Evolutionary conservation across 2,329 filamentous ascomycete species (phyloP), one percentile per base, ranked within the genome.

Genomic region (Byssoonygena ceratinophila): DNA sequence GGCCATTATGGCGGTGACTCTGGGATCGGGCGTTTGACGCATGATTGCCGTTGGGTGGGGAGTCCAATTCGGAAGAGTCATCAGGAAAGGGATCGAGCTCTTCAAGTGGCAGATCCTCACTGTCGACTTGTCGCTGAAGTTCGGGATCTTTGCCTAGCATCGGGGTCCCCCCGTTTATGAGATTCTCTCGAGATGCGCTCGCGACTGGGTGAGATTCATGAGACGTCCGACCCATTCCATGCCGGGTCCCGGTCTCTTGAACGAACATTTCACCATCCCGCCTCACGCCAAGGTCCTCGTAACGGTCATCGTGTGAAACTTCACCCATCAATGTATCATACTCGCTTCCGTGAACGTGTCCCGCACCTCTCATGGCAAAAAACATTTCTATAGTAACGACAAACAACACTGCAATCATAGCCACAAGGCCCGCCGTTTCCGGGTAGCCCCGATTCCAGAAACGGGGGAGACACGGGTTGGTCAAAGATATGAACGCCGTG

Each of bases 341-440:
- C 54, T 77, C 76, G 29, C 67, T 73, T 11, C 71, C 68, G 62
- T 83, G 80, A 45, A 75, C 73, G 63, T 83, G 80, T 14, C 74
- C 74, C 7, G 79, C 80, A 4, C 81, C 81, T 63, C 77, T 76
- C 50, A 83, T 85, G 0, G 88, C 89, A 59, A 97, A 83, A 66
- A 89, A 88, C 71, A 92, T 94, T 68, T 97, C 91, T 49, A 96
- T 78, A 1, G 81, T 79, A 5, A 94, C 87, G 2, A 96, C 89
- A 3, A 85, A 72, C 54, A 94, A 76, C n/a, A 87, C 85, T 9
- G 85, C 82, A 8, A 82, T 68, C 85, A 94, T 91, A 52, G 87
- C 85, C 44, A 94, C 79, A 45, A 92, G 75, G 1, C 89, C 88
- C 0, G 87, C 82, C 65, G 94, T 83, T 4, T 87, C 86, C 44